A percentile compares a stretch with the other conserved stretches of the same genome.
phyloP scores from a whole-genome alignment of 1,139 yeast species.

The Suhomyces maxii region DNA sequence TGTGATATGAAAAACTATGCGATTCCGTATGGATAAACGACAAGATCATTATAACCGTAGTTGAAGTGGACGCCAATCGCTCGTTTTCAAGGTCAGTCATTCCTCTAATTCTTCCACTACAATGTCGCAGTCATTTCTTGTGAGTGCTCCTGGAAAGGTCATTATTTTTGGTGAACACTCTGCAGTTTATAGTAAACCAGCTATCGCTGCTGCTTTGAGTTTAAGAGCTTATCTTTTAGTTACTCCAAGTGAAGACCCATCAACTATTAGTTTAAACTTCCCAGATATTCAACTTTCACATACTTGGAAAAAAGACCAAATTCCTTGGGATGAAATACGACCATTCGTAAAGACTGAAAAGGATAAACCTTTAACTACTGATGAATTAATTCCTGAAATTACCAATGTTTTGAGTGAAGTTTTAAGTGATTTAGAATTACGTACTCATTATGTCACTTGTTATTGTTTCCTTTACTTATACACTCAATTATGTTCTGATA shows the following conservation, averaged over 20 bases:
- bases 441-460: slow-evolving; percentile 78
- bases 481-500: slow-evolving; percentile 52
- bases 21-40: no score
- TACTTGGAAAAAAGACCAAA: slow-evolving; percentile 57
- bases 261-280: slow-evolving; percentile 62
- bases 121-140: slow-evolving; percentile 50
- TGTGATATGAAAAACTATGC: no score
- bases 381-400: slow-evolving; percentile 61
- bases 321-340: slow-evolving; percentile 59
- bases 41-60: no score
- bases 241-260: slow-evolving; percentile 37
- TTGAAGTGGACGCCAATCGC: no score
- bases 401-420: slow-evolving; percentile 48
- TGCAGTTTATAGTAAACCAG: slow-evolving; percentile 90
- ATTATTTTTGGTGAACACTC: slow-evolving; percentile 97
- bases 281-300: slow-evolving; percentile 75
- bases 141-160: slow-evolving; percentile 96
- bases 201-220: slow-evolving; percentile 86
- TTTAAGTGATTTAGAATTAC: slow-evolving; percentile 47
- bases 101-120: no score
- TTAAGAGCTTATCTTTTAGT: slow-evolving; percentile 79
- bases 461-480: slow-evolving; percentile 81
- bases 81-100: no score
- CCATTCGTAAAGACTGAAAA: slow-evolving; percentile 18
- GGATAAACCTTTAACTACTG: slow-evolving; percentile 46